Evolutionary conservation across 148 eudicot species (phyloP).

Genomic region (Rhododendron ferrugineum): DNA sequence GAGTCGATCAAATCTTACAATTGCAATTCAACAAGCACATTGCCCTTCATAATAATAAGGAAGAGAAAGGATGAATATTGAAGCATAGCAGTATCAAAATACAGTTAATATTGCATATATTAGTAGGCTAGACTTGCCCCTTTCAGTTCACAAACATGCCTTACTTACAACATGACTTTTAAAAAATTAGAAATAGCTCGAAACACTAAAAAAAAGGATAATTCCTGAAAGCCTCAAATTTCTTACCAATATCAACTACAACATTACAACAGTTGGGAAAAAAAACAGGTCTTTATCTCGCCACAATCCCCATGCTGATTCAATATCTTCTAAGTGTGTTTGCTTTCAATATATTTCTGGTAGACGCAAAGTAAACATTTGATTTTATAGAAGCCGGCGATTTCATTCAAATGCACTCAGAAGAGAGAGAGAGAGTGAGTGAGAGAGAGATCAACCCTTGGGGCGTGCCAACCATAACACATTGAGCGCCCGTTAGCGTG

Average conservation of each 20-base stretch:
- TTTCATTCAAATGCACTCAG: background rate
- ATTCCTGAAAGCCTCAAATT: background rate
- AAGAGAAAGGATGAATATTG: background rate
- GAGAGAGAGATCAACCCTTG: slow-evolving; percentile 26
- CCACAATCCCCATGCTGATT: background rate
- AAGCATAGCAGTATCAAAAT: background rate
- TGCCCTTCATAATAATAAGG: background rate
- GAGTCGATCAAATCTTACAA: background rate
- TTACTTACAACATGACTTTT: background rate
- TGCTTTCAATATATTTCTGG: background rate
- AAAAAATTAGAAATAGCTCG: background rate
- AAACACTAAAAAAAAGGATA: background rate
- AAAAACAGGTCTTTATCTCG: background rate
- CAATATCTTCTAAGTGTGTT: too few species aligned
- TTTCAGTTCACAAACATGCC: background rate
- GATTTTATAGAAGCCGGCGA: background rate
- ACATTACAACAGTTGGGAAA: background rate
- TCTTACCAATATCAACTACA: background rate
- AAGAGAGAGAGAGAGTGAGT: too few species aligned
- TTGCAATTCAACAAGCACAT: background rate
- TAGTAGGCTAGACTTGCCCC: background rate
- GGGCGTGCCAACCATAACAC: slow-evolving; percentile 91
- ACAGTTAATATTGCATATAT: background rate
- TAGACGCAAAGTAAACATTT: background rate
- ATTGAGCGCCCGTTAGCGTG: slow-evolving; percentile 84